A percentile compares a stretch with the other conserved stretches of the same genome.
These are phyloP conservation scores for Claviceps arundinis DNA, from an alignment of 2,329 filamentous ascomycete genomes.

Conservation along the genomic window DNA sequence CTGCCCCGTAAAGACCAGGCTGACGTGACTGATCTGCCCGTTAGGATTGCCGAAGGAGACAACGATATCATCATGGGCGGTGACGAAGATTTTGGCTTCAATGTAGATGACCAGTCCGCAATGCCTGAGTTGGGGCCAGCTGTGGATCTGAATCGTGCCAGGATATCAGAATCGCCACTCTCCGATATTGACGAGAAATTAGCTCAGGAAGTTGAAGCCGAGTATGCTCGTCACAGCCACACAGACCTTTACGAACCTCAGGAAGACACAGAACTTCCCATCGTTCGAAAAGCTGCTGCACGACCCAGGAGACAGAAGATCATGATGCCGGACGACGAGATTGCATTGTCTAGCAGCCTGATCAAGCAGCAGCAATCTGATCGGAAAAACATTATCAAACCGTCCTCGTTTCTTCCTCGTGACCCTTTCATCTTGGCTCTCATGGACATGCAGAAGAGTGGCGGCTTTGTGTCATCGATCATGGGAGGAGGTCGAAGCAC, in stretches of 20 bases:
- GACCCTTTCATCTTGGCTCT: constrained; percentile 78
- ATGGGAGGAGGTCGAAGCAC: constrained; percentile 67
- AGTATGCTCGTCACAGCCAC: constrained; percentile 39
- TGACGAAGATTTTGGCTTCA: constrained; percentile 51
- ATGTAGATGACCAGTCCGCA: constrained; percentile 46
- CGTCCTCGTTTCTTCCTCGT: constrained; percentile 69
- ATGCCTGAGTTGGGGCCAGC: constrained; percentile 34
- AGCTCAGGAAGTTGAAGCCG: constrained; percentile 44
- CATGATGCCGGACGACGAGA: constrained; percentile 68
- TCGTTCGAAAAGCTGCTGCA: constrained; percentile 56
- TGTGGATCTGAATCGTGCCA: constrained; percentile 37
- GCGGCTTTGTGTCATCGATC: constrained; percentile 77
- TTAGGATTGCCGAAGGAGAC: constrained; percentile 50
- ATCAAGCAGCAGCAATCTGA: constrained; percentile 82
- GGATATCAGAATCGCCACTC: constrained; percentile 57
- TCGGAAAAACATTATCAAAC: constrained; percentile 73
- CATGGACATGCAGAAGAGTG: constrained; percentile 83
- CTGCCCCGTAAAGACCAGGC: constrained; percentile 39
- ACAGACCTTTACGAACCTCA: constrained; percentile 49
- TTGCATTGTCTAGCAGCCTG: constrained; percentile 59
- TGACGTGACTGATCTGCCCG: constrained; percentile 42
- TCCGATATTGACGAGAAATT: constrained; percentile 56
- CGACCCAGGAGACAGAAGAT: constrained; percentile 66
- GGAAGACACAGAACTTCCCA: constrained; percentile 42
- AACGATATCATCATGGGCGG: constrained; percentile 48